Evolutionary conservation across 768 basidiomycete genomes (phyloP).

Genomic region (Rhodotorula sphaerocarpa): DNA sequence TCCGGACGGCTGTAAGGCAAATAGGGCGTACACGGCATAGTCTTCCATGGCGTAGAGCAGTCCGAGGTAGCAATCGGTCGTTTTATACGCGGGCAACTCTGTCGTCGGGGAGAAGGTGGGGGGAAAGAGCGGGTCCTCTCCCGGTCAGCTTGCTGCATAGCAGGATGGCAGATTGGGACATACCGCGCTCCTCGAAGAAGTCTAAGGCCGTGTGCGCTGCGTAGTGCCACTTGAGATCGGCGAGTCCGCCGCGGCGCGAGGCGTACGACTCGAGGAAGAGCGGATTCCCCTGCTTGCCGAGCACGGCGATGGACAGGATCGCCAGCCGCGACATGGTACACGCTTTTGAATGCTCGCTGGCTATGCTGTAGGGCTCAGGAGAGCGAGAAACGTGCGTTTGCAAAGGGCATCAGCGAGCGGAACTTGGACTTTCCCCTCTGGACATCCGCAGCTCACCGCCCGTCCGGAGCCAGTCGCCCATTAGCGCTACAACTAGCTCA

Average conservation of each 20-base stretch:
- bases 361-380: too few species aligned
- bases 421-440: too few species aligned
- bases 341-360: not conserved
- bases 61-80: conserved; percentile 71
- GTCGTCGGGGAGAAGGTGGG: conserved; percentile 26
- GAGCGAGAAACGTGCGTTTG: too few species aligned
- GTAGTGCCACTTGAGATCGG: conserved; percentile 68
- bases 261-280: conserved; percentile 35
- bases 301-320: conserved; percentile 37
- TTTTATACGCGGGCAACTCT: conserved; percentile 51
- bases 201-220: conserved; percentile 84
- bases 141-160: too few species aligned
- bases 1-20: not conserved
- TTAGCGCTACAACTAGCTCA: too few species aligned
- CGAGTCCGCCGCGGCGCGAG: conserved; percentile 47
- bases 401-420: too few species aligned
- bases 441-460: too few species aligned
- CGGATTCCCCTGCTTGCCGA: conserved; percentile 37
- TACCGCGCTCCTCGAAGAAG: conserved; percentile 84
- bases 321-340: not conserved
- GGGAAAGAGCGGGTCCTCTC: too few species aligned
- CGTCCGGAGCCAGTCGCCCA: too few species aligned
- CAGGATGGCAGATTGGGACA: conserved; percentile 38
- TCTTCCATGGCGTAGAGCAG: conserved; percentile 86
- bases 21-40: conserved; percentile 56